A percentile compares a stretch with the other conserved stretches of the same genome.
Conservation (phyloP, 371 early-diverging fungal species). For the Rhizomucor pusillus region DNA sequence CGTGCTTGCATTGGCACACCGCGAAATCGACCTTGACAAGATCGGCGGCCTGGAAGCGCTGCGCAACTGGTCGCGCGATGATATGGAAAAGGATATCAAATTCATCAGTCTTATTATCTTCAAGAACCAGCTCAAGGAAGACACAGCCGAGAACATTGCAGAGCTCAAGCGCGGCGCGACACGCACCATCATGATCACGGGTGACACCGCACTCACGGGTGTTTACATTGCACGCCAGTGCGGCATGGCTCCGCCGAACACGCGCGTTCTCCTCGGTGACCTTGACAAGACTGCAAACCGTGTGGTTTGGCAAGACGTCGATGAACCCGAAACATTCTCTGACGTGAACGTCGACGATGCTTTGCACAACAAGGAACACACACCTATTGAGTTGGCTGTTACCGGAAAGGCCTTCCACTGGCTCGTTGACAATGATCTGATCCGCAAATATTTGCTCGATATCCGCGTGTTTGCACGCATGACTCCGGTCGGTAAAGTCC, state of each 20-base stretch:
- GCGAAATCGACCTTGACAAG: slow-evolving; percentile 43
- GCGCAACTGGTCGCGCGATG: slow-evolving; percentile 53
- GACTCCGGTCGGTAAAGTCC: slow-evolving; percentile 71
- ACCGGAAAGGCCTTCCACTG: slow-evolving; percentile 70
- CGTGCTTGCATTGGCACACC: slow-evolving; percentile 65
- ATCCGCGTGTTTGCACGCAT: slow-evolving; percentile 79
- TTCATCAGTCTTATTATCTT: slow-evolving; percentile 82
- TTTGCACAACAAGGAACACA: slow-evolving; percentile 28
- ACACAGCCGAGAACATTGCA: slow-evolving; percentile 68
- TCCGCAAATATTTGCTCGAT: slow-evolving; percentile 49
- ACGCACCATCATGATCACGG: slow-evolving; percentile 90
- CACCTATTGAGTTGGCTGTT: slow-evolving; percentile 63
- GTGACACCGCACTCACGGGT: slow-evolving; percentile 90
- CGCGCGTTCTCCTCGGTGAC: slow-evolving; percentile 53
- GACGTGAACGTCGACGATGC: slow-evolving; percentile 31
- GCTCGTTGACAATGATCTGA: slow-evolving; percentile 37
- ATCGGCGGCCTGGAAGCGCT: slow-evolving; percentile 40
- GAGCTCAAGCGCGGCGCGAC: slow-evolving; percentile 75
- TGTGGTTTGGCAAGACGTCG: slow-evolving; percentile 57
- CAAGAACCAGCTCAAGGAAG: slow-evolving; percentile 83
- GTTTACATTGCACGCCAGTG: slow-evolving; percentile 81
- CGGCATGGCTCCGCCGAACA: slow-evolving; percentile 58
- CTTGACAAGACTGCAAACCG: slow-evolving; percentile 23
- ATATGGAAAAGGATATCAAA: slow-evolving; percentile 62
- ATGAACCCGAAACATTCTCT: slow-evolving; percentile 33